Percentiles rank a stretch among this genome's conserved stretches.
phyloP scores from a whole-genome alignment of 768 basidiomycete species.

The Daedaleopsis sinensis region DNA sequence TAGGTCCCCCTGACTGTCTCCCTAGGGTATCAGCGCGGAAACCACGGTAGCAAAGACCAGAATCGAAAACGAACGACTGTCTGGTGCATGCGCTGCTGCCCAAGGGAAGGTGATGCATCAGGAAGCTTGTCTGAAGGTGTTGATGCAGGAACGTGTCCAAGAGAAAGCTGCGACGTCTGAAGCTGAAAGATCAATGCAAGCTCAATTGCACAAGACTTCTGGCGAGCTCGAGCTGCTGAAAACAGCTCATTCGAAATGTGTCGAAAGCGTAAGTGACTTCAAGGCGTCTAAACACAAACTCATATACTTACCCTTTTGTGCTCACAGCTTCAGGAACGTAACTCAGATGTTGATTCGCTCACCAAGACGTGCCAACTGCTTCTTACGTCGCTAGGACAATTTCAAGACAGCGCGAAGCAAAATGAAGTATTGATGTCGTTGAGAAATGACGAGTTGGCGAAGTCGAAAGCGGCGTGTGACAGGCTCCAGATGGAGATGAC shows the following conservation, averaged over 20 bases:
- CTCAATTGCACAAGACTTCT: neutral
- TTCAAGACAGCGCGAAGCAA: too few species aligned
- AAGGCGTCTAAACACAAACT: too few species aligned
- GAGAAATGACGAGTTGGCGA: too few species aligned
- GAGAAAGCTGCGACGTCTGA: neutral
- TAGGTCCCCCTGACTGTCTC: neutral
- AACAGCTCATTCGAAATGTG: neutral
- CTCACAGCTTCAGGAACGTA: neutral
- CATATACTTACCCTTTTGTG: too few species aligned
- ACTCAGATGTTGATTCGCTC: neutral
- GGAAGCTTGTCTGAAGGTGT: neutral
- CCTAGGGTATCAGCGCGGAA: neutral
- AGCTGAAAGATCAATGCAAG: neutral
- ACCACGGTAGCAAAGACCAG: neutral
- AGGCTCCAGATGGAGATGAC: neutral
- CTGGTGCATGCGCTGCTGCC: neutral
- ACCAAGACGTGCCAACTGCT: neutral
- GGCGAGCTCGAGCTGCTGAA: neutral
- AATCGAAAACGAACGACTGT: neutral
- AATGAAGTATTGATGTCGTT: too few species aligned
- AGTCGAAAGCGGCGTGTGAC: neutral
- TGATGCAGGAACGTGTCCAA: neutral
- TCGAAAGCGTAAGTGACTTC: neutral
- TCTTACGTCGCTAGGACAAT: too few species aligned
- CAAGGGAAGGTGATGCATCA: neutral